Conservation (phyloP, 2,329 filamentous ascomycete species). For the Rutstroemia sp. region DNA sequence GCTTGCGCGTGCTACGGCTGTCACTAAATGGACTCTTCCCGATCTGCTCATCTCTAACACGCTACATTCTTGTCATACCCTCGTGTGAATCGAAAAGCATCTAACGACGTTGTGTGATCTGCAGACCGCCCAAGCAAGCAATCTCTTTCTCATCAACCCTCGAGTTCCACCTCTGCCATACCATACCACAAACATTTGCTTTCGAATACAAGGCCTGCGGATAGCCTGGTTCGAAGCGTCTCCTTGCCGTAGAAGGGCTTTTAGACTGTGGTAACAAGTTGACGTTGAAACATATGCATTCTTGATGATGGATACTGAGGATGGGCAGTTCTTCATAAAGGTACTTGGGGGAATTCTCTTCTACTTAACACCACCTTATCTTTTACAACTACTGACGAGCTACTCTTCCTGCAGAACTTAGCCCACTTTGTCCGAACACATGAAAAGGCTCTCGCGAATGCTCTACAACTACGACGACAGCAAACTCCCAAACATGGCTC, state of each 20-base stretch:
- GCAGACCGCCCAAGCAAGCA: conserved; percentile 18
- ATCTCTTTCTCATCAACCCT: conserved; percentile 9
- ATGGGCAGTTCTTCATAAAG: conserved; percentile 86
- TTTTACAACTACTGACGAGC: background rate
- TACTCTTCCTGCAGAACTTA: conserved; percentile 59
- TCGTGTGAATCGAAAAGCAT: conserved; percentile 13
- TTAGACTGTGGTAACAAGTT: conserved; percentile 16
- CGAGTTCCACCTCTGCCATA: conserved; percentile 19
- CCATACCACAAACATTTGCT: conserved; percentile 7
- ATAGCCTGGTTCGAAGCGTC: conserved; percentile 16
- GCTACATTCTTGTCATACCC: conserved; percentile 7
- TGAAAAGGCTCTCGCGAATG: conserved; percentile 95
- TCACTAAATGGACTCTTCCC: conserved; percentile 4
- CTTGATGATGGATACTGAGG: conserved; percentile 60
- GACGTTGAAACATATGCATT: conserved; percentile 37
- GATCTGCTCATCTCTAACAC: background rate
- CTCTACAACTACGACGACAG: conserved; percentile 76
- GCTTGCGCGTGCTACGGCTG: background rate
- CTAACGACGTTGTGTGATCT: conserved; percentile 22
- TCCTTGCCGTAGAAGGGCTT: conserved; percentile 19
- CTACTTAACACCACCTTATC: conserved; percentile 6
- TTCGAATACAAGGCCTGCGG: conserved; percentile 22
- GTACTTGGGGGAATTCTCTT: conserved; percentile 38
- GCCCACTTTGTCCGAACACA: conserved; percentile 94
- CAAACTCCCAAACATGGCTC: conserved; percentile 60